Percentiles rank a stretch among this genome's conserved stretches.
These are phyloP conservation scores for Talaromyces amestolkiae DNA, from an alignment of 2,329 filamentous ascomycete species.

Conservation along the genomic window DNA sequence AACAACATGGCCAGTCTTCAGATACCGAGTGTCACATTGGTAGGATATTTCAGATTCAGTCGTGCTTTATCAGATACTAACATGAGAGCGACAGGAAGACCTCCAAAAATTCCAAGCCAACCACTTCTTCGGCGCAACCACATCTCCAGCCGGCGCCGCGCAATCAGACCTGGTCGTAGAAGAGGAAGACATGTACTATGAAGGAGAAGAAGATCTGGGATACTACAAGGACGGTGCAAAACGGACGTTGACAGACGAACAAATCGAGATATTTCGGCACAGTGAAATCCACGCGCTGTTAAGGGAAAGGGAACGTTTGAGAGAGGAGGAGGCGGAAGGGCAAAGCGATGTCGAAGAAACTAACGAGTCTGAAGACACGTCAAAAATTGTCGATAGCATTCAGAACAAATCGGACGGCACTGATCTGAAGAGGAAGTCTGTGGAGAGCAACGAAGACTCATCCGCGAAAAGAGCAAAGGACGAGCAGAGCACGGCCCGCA, in stretches of 20 bases:
- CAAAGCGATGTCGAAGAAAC: background rate
- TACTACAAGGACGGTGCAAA: constrained; percentile 85
- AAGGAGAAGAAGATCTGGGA: constrained; percentile 60
- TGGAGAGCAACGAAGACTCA: background rate
- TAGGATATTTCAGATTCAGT: constrained; percentile 22
- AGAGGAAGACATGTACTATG: constrained; percentile 24
- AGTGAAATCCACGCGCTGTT: constrained; percentile 76
- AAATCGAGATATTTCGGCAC: constrained; percentile 86
- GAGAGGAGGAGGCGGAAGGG: constrained; percentile 29
- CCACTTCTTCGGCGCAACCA: constrained; percentile 51
- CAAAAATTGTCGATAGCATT: background rate
- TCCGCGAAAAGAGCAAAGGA: background rate
- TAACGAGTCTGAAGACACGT: background rate
- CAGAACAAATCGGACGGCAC: background rate
- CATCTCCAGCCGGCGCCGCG: background rate
- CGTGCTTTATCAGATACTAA: constrained; percentile 7
- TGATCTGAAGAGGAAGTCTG: background rate
- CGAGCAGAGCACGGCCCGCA: background rate
- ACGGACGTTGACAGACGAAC: constrained; percentile 84
- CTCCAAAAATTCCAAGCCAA: constrained; percentile 57
- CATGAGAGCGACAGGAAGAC: constrained; percentile 51
- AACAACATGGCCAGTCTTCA: constrained; percentile 24
- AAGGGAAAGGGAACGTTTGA: constrained; percentile 45
- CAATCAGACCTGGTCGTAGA: background rate
- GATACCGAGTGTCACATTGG: constrained; percentile 37